A percentile compares a stretch with the other conserved stretches of the same genome.
Conservation (phyloP, 1,139 yeast genomes). For the Lodderomyces parapsilosis region DNA sequence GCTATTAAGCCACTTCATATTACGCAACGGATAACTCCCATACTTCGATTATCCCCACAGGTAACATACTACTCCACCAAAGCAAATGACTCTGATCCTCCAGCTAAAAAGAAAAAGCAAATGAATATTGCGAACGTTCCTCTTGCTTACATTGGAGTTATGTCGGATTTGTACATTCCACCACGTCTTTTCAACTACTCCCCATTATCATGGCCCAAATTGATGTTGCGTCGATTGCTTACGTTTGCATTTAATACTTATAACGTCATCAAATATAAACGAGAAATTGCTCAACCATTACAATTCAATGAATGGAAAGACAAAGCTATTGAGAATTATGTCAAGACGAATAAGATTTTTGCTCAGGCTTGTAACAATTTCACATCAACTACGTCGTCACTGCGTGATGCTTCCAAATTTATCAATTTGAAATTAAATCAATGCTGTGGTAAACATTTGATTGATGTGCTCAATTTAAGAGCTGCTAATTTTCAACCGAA, state of each 20-base stretch:
- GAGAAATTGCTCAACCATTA: constrained; percentile 39
- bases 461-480: constrained; percentile 29
- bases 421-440: constrained; percentile 29
- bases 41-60: background rate
- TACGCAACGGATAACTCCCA: background rate
- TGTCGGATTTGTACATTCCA: constrained; percentile 47
- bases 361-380: constrained; percentile 42
- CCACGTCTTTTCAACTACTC: constrained; percentile 35
- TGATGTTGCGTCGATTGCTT: constrained; percentile 39
- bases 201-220: constrained; percentile 37
- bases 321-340: constrained; percentile 40
- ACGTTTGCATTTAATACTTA: constrained; percentile 44
- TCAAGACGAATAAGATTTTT: constrained; percentile 42
- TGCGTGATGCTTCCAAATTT: constrained; percentile 22
- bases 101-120: constrained; percentile 19
- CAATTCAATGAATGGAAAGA: constrained; percentile 47
- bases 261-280: constrained; percentile 39
- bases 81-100: constrained; percentile 7
- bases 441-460: constrained; percentile 33
- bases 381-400: background rate
- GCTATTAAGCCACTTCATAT: background rate
- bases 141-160: constrained; percentile 38
- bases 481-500: constrained; percentile 52
- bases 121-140: constrained; percentile 42
- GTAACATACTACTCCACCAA: constrained; percentile 1